Conservation (phyloP, 1,284 basidiomycete species). For the Fistulina hepatica region DNA sequence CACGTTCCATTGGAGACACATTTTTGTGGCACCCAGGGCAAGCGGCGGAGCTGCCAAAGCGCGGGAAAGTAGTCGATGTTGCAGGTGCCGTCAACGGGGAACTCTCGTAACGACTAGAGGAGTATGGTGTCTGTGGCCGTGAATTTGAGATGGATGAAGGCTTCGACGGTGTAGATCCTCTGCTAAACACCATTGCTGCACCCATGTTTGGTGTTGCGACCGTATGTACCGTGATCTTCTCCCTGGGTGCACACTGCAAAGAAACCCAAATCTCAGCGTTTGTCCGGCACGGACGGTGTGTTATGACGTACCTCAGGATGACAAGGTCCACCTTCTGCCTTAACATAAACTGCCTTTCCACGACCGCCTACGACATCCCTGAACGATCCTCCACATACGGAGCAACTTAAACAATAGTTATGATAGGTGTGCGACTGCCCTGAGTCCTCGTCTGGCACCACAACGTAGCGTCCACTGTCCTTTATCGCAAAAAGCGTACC, state of each 20-base stretch:
- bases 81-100: constrained; percentile 31
- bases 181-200: constrained; percentile 16
- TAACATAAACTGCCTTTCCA: constrained; percentile 57
- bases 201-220: constrained; percentile 16
- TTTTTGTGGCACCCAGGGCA: constrained; percentile 65
- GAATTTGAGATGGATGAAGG: constrained; percentile 6
- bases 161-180: background rate
- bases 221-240: constrained; percentile 32
- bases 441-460: constrained; percentile 46
- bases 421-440: constrained; percentile 49
- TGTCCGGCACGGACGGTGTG: constrained; percentile 6
- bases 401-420: constrained; percentile 61
- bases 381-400: constrained; percentile 51
- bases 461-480: constrained; percentile 50
- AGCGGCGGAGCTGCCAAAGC: constrained; percentile 50
- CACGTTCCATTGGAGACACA: constrained; percentile 72
- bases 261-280: constrained; percentile 8
- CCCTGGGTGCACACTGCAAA: constrained; percentile 49
- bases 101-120: constrained; percentile 32
- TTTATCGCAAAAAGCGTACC: constrained; percentile 44
- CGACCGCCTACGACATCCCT: constrained; percentile 48
- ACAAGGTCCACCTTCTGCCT: constrained; percentile 51
- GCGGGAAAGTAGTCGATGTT: constrained; percentile 33
- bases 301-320: constrained; percentile 49
- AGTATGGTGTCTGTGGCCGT: constrained; percentile 13